Percentiles rank a stretch among this genome's conserved stretches.
Evolutionary conservation across 2,329 filamentous ascomycete genomes (phyloP).

Genomic region (Cercospora sp.): DNA sequence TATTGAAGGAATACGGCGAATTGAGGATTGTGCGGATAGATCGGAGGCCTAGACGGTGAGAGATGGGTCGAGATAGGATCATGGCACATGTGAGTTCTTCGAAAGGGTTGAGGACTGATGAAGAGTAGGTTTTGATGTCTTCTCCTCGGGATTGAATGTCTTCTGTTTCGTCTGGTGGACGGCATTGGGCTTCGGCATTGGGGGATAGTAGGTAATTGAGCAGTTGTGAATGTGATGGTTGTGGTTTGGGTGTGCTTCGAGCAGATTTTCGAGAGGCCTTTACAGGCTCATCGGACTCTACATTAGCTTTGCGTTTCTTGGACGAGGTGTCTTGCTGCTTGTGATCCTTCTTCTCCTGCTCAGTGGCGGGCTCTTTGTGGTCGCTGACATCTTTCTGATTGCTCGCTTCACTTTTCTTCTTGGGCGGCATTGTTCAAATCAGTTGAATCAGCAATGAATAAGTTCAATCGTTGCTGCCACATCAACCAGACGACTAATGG

Average conservation of each 20-base stretch:
- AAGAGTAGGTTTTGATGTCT: slow-evolving; percentile 38
- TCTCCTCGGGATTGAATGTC: slow-evolving; percentile 30
- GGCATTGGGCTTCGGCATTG: slow-evolving; percentile 35
- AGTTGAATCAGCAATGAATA: too few species aligned
- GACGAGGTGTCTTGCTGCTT: not conserved
- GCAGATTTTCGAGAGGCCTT: slow-evolving; percentile 35
- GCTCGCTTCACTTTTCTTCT: not conserved
- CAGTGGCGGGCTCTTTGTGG: not conserved
- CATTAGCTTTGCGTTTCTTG: slow-evolving; percentile 20
- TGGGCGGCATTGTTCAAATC: not conserved
- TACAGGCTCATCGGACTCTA: slow-evolving; percentile 32
- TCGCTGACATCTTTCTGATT: not conserved
- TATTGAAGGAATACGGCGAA: slow-evolving; percentile 44
- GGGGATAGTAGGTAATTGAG: slow-evolving; percentile 39
- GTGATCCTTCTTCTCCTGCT: not conserved
- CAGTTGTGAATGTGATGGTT: slow-evolving; percentile 34
- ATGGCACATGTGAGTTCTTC: slow-evolving; percentile 49
- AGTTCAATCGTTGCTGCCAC: not conserved
- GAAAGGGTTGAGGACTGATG: slow-evolving; percentile 42
- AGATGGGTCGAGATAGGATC: slow-evolving; percentile 48
- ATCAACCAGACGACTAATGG: not conserved
- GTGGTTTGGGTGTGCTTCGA: slow-evolving; percentile 29
- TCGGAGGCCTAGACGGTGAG: slow-evolving; percentile 47
- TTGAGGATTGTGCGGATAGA: slow-evolving; percentile 49
- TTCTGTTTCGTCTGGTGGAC: slow-evolving; percentile 39